These are phyloP conservation scores for Yamadazyma triangularis DNA, from an alignment of 1,139 yeast genomes.

Conservation along the genomic window DNA sequence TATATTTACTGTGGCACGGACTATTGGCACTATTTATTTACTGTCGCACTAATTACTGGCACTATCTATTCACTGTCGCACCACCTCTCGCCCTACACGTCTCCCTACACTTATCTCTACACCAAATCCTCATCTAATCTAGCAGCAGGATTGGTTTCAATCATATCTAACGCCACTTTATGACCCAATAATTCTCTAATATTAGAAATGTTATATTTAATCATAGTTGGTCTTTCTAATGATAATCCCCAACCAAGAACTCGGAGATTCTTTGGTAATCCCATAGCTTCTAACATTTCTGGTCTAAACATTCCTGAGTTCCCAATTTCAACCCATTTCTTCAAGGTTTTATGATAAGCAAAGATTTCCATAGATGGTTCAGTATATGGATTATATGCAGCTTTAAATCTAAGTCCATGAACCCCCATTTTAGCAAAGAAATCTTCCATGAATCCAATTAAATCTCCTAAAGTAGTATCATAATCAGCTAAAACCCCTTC, in stretches of 20 bases:
- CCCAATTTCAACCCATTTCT: constrained; percentile 99
- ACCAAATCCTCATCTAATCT: constrained; percentile 69
- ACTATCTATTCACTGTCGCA: not conserved
- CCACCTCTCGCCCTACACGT: constrained; percentile 1
- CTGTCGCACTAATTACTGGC: no score
- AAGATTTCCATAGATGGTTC: constrained; percentile 98
- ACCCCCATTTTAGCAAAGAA: constrained; percentile 98
- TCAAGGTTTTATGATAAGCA: constrained; percentile 92
- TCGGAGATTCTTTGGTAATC: constrained; percentile 88
- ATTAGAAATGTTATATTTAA: constrained; percentile 91
- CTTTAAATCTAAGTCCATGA: constrained; percentile 89
- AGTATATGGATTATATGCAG: constrained; percentile 98
- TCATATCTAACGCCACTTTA: constrained; percentile 87
- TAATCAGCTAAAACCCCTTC: constrained; percentile 99
- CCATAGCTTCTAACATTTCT: constrained; percentile 98
- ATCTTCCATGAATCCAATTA: constrained; percentile 97
- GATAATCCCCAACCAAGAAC: constrained; percentile 98
- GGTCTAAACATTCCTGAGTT: constrained; percentile 99
- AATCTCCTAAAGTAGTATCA: constrained; percentile 89
- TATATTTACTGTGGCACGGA: no score
- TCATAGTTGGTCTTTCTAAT: constrained; percentile 98
- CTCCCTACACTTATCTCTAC: no score
- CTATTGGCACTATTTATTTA: no score
- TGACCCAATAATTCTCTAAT: constrained; percentile 94
- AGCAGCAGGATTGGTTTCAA: constrained; percentile 96